Percentiles rank a stretch among this genome's conserved stretches.
phyloP scores from a whole-genome alignment of 2,329 filamentous ascomycete genomes.

The Drechmeria coniospora region DNA sequence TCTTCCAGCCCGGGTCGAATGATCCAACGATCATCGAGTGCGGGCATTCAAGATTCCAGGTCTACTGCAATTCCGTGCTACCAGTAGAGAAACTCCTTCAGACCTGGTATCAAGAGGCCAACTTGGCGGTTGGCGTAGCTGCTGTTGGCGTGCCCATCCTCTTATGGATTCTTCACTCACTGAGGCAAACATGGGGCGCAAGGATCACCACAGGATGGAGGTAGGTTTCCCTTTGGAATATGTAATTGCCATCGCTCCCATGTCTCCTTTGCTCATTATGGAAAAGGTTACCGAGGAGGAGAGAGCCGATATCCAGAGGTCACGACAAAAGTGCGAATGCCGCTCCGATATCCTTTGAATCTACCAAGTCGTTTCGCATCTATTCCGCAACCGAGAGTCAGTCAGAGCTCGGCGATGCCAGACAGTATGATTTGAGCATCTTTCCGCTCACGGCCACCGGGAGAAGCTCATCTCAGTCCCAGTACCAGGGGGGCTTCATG shows the following conservation, averaged over 20 bases:
- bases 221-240: background rate
- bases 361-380: background rate
- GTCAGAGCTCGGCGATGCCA: background rate
- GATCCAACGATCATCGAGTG: conserved; percentile 12
- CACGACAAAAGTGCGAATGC: background rate
- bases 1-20: conserved; percentile 15
- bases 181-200: background rate
- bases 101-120: conserved; percentile 13
- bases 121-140: conserved; percentile 10
- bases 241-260: too few relatives aligned
- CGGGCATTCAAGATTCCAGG: conserved; percentile 8
- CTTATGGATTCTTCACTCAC: conserved; percentile 2
- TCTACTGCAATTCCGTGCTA: conserved; percentile 17
- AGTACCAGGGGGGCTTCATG: too few relatives aligned
- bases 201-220: background rate
- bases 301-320: background rate
- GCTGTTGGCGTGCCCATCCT: conserved; percentile 10
- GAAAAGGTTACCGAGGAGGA: background rate
- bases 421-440: conserved; percentile 1
- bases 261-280: background rate
- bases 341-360: background rate
- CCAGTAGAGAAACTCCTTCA: conserved; percentile 8
- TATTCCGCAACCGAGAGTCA: background rate
- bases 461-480: background rate
- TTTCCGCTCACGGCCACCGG: conserved; percentile 1